Evolutionary conservation across 164 flowering plant genomes (phyloP), one percentile per base, ranked within the genome.

Genomic region (Vitis riparia): DNA sequence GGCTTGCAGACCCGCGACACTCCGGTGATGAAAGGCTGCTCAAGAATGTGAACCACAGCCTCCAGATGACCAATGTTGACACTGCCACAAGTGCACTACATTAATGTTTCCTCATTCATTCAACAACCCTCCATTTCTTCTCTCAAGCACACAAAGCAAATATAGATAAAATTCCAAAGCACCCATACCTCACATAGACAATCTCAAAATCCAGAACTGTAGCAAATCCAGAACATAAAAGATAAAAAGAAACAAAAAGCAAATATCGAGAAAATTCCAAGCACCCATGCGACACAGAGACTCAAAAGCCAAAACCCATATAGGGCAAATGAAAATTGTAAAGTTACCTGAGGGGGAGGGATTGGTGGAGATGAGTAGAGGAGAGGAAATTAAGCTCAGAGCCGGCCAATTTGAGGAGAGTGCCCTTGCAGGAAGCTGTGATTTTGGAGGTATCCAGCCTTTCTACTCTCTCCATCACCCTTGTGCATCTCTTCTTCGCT

Each of bases 1-100:
- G 87, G 80, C 83, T 93, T 94, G 89, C 96, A 95, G 11, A 93
- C 94, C 3, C 96, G 88, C 0, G 99, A 90, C 48, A 93, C 93
- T 49, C 91, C 90, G 5, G 79, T 75, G 16, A 95, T 67, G 23
- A 69, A 78, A 16, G 93, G 93, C 51, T 85, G 96, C 47, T 86
- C 83, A 53, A 95, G 92, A 63, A 82, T 77, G 79, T 85, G 84
- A 64, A 89, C 77, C 16, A 92, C 80, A 0, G 94, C 85, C 70
- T 94, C 97, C n/a, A 94, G 73, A 73, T 94, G 85, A 3, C 97
- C 97, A 53, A 90, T 74, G 73, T 94, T 94, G 62, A 73, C 52
- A 63, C 97, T 91, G 94, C 80, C 66, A 74, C 63, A 19, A 49
- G 52, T 71, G n/a, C 9, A 60, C 6, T 56, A 49, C 32, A 37